Percentiles rank a stretch among this genome's conserved stretches.
Evolutionary conservation across 352 stramenopile species (phyloP).

Genomic region (Elongisporangium undulatum): DNA sequence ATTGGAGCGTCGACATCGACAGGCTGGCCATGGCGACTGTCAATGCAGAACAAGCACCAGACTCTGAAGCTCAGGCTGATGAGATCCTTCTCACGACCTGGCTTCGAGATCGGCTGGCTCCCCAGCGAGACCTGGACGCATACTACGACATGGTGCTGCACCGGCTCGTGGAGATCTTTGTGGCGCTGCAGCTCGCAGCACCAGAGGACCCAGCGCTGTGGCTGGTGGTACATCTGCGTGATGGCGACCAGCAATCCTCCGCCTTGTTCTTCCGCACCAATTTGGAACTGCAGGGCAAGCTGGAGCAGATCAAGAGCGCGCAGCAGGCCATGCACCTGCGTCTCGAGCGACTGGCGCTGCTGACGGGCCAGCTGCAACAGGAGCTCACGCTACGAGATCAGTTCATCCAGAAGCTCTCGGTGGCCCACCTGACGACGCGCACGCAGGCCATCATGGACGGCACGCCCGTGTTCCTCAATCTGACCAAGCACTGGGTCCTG

Average conservation of each 20-base stretch:
- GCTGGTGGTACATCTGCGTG: slow-evolving; percentile 38
- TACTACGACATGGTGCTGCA: slow-evolving; percentile 42
- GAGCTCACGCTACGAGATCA: slow-evolving; percentile 39
- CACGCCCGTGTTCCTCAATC: slow-evolving; percentile 46
- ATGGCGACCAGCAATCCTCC: slow-evolving; percentile 8
- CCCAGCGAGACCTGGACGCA: slow-evolving; percentile 36
- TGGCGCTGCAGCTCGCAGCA: slow-evolving; percentile 33
- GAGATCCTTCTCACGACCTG: slow-evolving; percentile 2
- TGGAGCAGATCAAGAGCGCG: slow-evolving; percentile 38
- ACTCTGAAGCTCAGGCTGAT: background rate
- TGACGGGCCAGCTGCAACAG: slow-evolving; percentile 14
- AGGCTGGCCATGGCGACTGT: background rate
- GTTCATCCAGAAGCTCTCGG: slow-evolving; percentile 53
- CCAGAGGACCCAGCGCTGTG: slow-evolving; percentile 34
- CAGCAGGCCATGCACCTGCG: slow-evolving; percentile 35
- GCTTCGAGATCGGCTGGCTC: slow-evolving; percentile 9
- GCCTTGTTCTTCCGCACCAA: slow-evolving; percentile 53
- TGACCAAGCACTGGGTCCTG: slow-evolving; percentile 64
- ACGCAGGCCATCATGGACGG: slow-evolving; percentile 68
- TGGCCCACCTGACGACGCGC: slow-evolving; percentile 40
- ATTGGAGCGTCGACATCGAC: slow-evolving; percentile 43
- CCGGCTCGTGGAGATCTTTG: slow-evolving; percentile 26
- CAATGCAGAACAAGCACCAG: background rate
- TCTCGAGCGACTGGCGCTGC: slow-evolving; percentile 20
- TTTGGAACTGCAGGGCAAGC: slow-evolving; percentile 50